These are phyloP conservation scores for Daedaleopsis sinensis DNA, from an alignment of 768 basidiomycete genomes.

Conservation along the genomic window DNA sequence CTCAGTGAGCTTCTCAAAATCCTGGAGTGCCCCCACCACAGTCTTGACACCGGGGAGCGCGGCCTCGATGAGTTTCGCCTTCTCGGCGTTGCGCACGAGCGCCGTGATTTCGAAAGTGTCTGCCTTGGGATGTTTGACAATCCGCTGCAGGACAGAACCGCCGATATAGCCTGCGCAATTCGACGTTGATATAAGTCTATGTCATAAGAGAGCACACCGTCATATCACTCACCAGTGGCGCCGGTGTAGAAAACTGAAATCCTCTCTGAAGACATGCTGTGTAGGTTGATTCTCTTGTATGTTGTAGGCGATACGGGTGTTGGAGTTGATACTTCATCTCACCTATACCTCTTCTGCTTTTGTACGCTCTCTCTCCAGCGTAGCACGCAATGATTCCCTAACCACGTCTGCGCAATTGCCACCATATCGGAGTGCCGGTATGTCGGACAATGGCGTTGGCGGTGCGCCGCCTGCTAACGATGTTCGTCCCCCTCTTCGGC, in stretches of 20 bases:
- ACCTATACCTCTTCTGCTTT: neutral
- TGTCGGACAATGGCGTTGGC: neutral
- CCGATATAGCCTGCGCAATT: slow-evolving; percentile 31
- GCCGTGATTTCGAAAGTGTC: slow-evolving; percentile 45
- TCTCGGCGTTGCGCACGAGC: slow-evolving; percentile 46
- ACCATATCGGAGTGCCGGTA: no score
- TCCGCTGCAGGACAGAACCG: slow-evolving; percentile 50
- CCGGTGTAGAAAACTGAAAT: slow-evolving; percentile 46
- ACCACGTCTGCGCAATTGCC: neutral
- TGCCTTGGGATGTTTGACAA: slow-evolving; percentile 46
- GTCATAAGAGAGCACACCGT: neutral
- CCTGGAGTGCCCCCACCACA: slow-evolving; percentile 24
- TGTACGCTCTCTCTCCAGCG: neutral
- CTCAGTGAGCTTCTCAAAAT: slow-evolving; percentile 39
- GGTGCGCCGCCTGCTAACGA: neutral
- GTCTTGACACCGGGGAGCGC: slow-evolving; percentile 17
- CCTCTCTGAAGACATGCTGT: slow-evolving; percentile 26
- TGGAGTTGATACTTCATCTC: neutral
- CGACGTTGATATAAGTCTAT: neutral
- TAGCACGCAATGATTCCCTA: neutral
- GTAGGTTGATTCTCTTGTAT: neutral
- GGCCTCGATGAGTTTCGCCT: slow-evolving; percentile 27
- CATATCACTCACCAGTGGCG: slow-evolving; percentile 39
- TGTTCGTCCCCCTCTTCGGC: no score
- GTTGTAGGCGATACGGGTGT: neutral